Conservation (phyloP, 1,284 basidiomycete species). For the Singerocomus inundabilis region DNA sequence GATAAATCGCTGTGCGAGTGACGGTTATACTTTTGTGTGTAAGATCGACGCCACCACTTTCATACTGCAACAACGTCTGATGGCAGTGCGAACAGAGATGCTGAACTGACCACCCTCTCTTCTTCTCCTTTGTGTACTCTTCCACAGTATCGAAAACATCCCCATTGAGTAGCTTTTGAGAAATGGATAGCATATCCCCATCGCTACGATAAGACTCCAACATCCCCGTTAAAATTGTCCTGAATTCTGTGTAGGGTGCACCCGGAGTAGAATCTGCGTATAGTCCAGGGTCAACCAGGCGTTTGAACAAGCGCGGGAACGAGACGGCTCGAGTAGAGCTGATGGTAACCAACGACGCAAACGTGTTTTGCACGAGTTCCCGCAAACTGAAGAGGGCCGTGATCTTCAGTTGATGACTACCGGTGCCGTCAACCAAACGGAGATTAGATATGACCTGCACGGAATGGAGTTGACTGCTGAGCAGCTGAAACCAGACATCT, state of each 20-base stretch:
- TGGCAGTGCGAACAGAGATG: conserved; percentile 48
- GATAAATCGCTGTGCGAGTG: conserved; percentile 61
- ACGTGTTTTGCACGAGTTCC: conserved; percentile 80
- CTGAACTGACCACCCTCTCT: conserved; percentile 52
- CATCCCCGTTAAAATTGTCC: conserved; percentile 90
- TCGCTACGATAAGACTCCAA: conserved; percentile 91
- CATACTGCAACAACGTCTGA: conserved; percentile 36
- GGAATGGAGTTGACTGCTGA: conserved; percentile 78
- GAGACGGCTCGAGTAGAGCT: conserved; percentile 83
- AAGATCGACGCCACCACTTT: conserved; percentile 12
- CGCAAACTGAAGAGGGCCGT: conserved; percentile 54
- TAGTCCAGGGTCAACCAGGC: conserved; percentile 74
- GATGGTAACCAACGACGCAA: conserved; percentile 80
- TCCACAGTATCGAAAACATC: conserved; percentile 81
- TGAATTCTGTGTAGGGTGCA: conserved; percentile 89
- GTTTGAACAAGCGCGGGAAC: conserved; percentile 89
- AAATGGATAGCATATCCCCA: conserved; percentile 87
- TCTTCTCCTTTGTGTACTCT: conserved; percentile 47
- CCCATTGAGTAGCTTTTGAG: conserved; percentile 78
- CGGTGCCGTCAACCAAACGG: conserved; percentile 7
- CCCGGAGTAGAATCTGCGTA: conserved; percentile 45
- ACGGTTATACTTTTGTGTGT: conserved; percentile 44
- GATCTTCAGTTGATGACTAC: conserved; percentile 25
- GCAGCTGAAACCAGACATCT: conserved; percentile 88
- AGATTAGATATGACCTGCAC: conserved; percentile 67